These are phyloP conservation scores for Arachnopeziza araneosa DNA, from an alignment of 2,329 filamentous ascomycete species.

Conservation along the genomic window DNA sequence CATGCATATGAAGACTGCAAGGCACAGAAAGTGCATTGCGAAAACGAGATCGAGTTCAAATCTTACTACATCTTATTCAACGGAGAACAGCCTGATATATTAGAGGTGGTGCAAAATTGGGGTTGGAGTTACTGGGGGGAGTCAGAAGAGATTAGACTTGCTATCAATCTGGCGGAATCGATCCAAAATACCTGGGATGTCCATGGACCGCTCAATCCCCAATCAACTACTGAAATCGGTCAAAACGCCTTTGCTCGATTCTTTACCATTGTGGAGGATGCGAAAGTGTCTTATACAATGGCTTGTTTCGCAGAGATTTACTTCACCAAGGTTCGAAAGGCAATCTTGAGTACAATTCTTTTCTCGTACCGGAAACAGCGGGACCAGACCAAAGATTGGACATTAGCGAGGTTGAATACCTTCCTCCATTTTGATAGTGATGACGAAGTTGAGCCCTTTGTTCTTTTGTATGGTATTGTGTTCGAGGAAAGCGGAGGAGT, in stretches of 20 bases:
- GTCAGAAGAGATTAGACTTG: constrained; percentile 55
- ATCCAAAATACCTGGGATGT: constrained; percentile 52
- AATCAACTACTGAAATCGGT: constrained; percentile 34
- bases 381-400: constrained; percentile 55
- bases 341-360: constrained; percentile 50
- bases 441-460: constrained; percentile 60
- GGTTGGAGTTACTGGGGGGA: constrained; percentile 49
- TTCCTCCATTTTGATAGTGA: constrained; percentile 63
- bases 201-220: constrained; percentile 51
- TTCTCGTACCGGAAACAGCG: constrained; percentile 51
- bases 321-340: constrained; percentile 55
- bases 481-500: constrained; percentile 40
- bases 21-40: constrained; percentile 49
- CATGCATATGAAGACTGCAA: constrained; percentile 62
- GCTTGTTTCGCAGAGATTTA: constrained; percentile 65
- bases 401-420: constrained; percentile 47
- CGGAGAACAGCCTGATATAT: constrained; percentile 50
- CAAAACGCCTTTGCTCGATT: constrained; percentile 47
- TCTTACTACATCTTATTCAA: constrained; percentile 61
- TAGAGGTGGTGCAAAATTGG: constrained; percentile 51
- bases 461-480: constrained; percentile 49
- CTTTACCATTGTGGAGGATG: constrained; percentile 54
- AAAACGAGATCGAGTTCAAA: constrained; percentile 61
- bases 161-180: constrained; percentile 53
- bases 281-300: constrained; percentile 60